Evolutionary conservation across 371 early-diverging fungal genomes (phyloP), one percentile per base, ranked within the genome.

Genomic region (Vairimorpha apis): DNA sequence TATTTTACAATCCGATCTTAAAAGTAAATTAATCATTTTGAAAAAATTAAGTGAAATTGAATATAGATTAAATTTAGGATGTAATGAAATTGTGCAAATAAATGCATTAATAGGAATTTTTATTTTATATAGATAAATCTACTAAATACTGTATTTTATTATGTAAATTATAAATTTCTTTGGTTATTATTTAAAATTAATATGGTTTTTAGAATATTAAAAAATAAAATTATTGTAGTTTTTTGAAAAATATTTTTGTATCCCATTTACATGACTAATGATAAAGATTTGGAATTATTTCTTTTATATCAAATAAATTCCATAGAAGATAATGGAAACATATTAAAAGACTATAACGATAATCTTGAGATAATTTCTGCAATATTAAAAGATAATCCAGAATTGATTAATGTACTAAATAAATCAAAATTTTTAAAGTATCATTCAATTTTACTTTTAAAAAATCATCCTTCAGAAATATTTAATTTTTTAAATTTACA

Each of bases 51-150:
- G 72, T 32, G 79, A 77, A 21, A 77, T 82, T 13, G 82, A 84
- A 69, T 60, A 72, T 37, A 33, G 80, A 30, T 38, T 74, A 25
- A 27, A 67, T 21, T 23, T 67, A 3, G 84, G 82, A 25, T 83
- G 83, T 59, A 65, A 43, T 56, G 79, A 84, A 53, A 45, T 60
- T n/a, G 49, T 84, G 35, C 84, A 84, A 37, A 58, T 74, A 23
- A 77, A 74, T 64, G 79, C 71, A 29, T 41, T 78, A 21, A 68
- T 80, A 32, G 49, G 72, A 13, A 62, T 49, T 23, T 82, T 82
- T 70, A 55, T 73, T 18, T n/a, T 67, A 0, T 65, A 67, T 13
- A 59, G 76, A 53, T 18, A 71, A 41, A n/a, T n/a, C n/a, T n/a
- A n/a, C n/a, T n/a, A n/a, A n/a, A n/a, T n/a, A n/a, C n/a, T n/a